A percentile compares a stretch with the other conserved stretches of the same genome.
These are phyloP conservation scores for Huntiella savannae DNA, from an alignment of 2,329 filamentous ascomycete genomes.

Conservation along the genomic window DNA sequence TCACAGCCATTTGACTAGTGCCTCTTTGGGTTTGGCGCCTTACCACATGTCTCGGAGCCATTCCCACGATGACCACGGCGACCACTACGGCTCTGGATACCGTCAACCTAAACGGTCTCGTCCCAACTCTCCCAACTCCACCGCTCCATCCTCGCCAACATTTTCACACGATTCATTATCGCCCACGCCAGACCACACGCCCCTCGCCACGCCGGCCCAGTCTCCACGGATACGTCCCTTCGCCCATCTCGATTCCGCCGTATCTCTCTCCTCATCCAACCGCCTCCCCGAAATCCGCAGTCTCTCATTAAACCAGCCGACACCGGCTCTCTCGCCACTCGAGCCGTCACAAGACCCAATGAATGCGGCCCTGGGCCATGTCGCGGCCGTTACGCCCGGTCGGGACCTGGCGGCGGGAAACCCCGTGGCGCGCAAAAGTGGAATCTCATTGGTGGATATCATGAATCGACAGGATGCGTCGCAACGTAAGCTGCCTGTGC, in stretches of 20 bases:
- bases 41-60: slow-evolving; percentile 89
- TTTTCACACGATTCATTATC: slow-evolving; percentile 93
- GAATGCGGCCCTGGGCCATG: slow-evolving; percentile 14
- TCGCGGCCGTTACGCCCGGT: slow-evolving; percentile 29
- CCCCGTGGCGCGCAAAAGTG: slow-evolving; percentile 29
- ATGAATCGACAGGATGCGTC: slow-evolving; percentile 76
- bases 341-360: slow-evolving; percentile 23
- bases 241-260: slow-evolving; percentile 31
- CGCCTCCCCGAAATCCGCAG: slow-evolving; percentile 77
- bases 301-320: slow-evolving; percentile 29
- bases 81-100: slow-evolving; percentile 53
- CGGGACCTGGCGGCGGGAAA: slow-evolving; percentile 20
- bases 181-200: slow-evolving; percentile 93
- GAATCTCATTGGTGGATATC: slow-evolving; percentile 77
- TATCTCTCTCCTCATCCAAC: slow-evolving; percentile 30
- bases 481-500: slow-evolving; percentile 77
- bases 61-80: slow-evolving; percentile 59
- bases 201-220: slow-evolving; percentile 88
- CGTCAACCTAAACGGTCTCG: slow-evolving; percentile 71
- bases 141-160: slow-evolving; percentile 84
- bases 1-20: slow-evolving; percentile 41
- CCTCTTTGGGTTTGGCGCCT: slow-evolving; percentile 43
- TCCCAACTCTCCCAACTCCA: slow-evolving; percentile 87
- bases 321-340: slow-evolving; percentile 38
- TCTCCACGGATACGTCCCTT: slow-evolving; percentile 77